Conservation (phyloP, 2,329 filamentous ascomycete genomes). For the Microdochium bolleyi region DNA sequence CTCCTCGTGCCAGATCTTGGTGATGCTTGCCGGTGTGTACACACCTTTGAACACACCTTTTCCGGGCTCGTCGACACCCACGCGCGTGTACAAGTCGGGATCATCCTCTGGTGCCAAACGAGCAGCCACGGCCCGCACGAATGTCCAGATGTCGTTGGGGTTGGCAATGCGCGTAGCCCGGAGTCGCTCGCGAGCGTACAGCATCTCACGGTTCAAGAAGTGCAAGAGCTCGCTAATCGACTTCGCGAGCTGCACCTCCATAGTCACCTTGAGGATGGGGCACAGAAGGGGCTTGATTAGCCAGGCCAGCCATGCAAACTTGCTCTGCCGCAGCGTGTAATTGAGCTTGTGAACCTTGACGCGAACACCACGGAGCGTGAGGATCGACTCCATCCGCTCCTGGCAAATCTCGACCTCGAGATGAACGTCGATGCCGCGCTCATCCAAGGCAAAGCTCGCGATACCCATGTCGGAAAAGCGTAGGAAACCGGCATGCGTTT, state of each 20-base stretch:
- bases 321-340: slow-evolving; percentile 68
- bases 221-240: slow-evolving; percentile 64
- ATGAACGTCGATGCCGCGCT: slow-evolving; percentile 78
- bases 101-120: slow-evolving; percentile 64
- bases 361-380: slow-evolving; percentile 66
- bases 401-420: slow-evolving; percentile 78
- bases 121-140: slow-evolving; percentile 74
- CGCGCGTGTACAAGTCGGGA: slow-evolving; percentile 65
- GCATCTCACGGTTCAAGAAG: slow-evolving; percentile 72
- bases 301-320: slow-evolving; percentile 72
- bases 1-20: slow-evolving; percentile 85
- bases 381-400: slow-evolving; percentile 70
- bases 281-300: slow-evolving; percentile 76
- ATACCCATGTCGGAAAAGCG: slow-evolving; percentile 76
- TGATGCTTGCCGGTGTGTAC: slow-evolving; percentile 83
- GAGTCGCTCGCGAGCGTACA: slow-evolving; percentile 80
- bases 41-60: slow-evolving; percentile 66
- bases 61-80: slow-evolving; percentile 56
- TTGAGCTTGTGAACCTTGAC: slow-evolving; percentile 83
- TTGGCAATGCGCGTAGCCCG: slow-evolving; percentile 78
- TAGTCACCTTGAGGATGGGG: slow-evolving; percentile 62
- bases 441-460: slow-evolving; percentile 76
- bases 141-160: slow-evolving; percentile 72
- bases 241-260: slow-evolving; percentile 70
- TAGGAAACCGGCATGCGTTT: slow-evolving; percentile 67